A percentile compares a stretch with the other conserved stretches of the same genome.
phyloP scores from a whole-genome alignment of 2,329 filamentous ascomycete genomes.

The Neonectria sp. region DNA sequence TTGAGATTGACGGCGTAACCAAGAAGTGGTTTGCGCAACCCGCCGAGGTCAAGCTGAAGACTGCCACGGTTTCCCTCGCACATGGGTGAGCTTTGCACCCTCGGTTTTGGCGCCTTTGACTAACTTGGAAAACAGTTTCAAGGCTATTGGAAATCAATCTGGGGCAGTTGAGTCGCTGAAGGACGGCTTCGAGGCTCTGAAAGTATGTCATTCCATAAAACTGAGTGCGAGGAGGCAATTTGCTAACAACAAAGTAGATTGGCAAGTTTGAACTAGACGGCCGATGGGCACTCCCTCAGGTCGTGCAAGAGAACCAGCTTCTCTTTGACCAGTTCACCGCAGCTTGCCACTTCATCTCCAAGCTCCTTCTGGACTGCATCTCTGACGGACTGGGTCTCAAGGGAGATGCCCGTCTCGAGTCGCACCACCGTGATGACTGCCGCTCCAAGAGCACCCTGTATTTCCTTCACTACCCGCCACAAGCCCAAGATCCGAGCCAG shows the following conservation, averaged over 20 bases:
- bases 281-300: background rate
- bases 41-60: background rate
- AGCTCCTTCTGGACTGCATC: slow-evolving; percentile 1
- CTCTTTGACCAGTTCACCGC: slow-evolving; percentile 1
- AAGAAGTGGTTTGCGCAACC: background rate
- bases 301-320: background rate
- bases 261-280: background rate
- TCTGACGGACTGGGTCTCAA: slow-evolving; percentile 7
- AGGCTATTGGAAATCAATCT: background rate
- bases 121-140: background rate
- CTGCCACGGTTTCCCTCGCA: background rate
- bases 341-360: slow-evolving; percentile 1
- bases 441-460: slow-evolving; percentile 15
- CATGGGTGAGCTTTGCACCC: background rate
- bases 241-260: background rate
- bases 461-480: slow-evolving; percentile 10
- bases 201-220: background rate
- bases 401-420: background rate
- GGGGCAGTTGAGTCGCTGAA: background rate
- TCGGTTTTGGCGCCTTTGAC: background rate
- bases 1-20: background rate
- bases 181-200: slow-evolving; percentile 1
- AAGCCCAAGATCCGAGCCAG: slow-evolving; percentile 12
- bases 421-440: slow-evolving; percentile 6
- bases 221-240: background rate